Base-by-base conservation (phyloP, 2,329 filamentous ascomycete species). In the Monosporascus sp. region DNA sequence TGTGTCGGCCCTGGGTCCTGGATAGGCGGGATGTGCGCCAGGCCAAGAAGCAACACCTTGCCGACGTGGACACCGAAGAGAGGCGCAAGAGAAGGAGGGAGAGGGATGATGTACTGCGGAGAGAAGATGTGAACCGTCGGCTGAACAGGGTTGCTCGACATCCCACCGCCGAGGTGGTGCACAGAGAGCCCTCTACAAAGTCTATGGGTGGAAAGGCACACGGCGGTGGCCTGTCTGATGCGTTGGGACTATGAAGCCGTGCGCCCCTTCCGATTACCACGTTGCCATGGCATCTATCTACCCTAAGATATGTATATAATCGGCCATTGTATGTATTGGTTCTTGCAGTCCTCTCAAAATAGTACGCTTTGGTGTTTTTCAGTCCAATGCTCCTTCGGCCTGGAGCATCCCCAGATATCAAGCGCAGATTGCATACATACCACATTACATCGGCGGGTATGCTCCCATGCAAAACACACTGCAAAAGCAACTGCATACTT, bases 1-100 rank as follows among this genome's bases (percentile, higher is more conserved):
- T 87, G 15, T 65, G 67, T 3, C 68, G 65, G 52, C 77, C 81
- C 0, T 87, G 84, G 84, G 63, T 75, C n/a, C 59, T 87, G 31
- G 73, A 70, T 31, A 65, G 67, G 22, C 73, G 70, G 53, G 74
- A 79, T 50, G 70, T 84, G 46, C 75, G 75, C 48, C 70, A 67
- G 53, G 83, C 79, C 58, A 74, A 74, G 55, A 75, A 69, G 56
- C 72, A 78, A 53, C 75, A 75, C 8, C 74, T 75, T 53, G 63
- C 65, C 3, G 61, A 66, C 5, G 54, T 60, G 27, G 59, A 60
- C 17, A 50, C 57, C 14, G 58, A 59, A 24, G 63, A 58, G 52
- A 61, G 48, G 50, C 58, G 50, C 51, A 60, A 55, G 46, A 61
- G 60, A 41, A 62, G 56, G 39, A 52, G 56, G 37, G 60, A 43